A percentile compares a stretch with the other conserved stretches of the same genome.
These are phyloP conservation scores for Xenoacremonium recifei DNA, from an alignment of 2,329 filamentous ascomycete species.

Conservation along the genomic window DNA sequence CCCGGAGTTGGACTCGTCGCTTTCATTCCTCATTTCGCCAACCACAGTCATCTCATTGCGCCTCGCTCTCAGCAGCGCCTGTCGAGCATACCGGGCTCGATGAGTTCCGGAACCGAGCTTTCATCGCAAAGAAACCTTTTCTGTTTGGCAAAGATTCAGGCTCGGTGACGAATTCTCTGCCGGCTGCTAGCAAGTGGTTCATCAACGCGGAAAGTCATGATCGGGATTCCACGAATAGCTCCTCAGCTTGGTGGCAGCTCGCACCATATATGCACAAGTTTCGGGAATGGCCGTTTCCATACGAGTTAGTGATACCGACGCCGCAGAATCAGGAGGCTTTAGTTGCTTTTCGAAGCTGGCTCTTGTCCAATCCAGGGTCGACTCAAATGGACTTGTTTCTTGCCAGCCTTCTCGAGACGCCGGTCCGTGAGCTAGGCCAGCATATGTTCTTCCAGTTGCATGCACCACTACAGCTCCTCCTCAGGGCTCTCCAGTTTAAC, in stretches of 20 bases:
- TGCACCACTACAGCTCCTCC: conserved; percentile 63
- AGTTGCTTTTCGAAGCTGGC: conserved; percentile 27
- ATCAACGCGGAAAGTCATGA: no score
- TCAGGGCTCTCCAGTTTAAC: conserved; percentile 55
- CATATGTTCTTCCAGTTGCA: conserved; percentile 54
- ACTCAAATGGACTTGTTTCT: conserved; percentile 30
- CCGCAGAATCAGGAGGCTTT: conserved; percentile 14
- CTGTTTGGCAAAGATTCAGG: conserved; percentile 44
- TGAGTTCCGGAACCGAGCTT: conserved; percentile 52
- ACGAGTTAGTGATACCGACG: conserved; percentile 35
- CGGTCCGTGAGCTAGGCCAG: conserved; percentile 17
- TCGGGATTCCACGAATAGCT: neutral
- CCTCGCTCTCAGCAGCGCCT: conserved; percentile 9
- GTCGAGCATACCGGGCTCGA: conserved; percentile 30
- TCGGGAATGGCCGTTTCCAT: conserved; percentile 34
- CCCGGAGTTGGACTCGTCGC: conserved; percentile 16
- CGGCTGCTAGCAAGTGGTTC: conserved; percentile 63
- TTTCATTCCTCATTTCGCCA: conserved; percentile 8
- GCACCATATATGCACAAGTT: conserved; percentile 30
- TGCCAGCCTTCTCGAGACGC: conserved; percentile 28
- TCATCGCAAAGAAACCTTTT: conserved; percentile 49
- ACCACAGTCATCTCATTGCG: conserved; percentile 7
- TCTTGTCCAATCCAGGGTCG: conserved; percentile 21
- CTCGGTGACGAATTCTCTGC: conserved; percentile 39
- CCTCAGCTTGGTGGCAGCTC: conserved; percentile 12